A percentile compares a stretch with the other conserved stretches of the same genome.
Evolutionary conservation across 2,329 filamentous ascomycete species (phyloP).

Genomic region (Tolypocladium ophioglossoides): DNA sequence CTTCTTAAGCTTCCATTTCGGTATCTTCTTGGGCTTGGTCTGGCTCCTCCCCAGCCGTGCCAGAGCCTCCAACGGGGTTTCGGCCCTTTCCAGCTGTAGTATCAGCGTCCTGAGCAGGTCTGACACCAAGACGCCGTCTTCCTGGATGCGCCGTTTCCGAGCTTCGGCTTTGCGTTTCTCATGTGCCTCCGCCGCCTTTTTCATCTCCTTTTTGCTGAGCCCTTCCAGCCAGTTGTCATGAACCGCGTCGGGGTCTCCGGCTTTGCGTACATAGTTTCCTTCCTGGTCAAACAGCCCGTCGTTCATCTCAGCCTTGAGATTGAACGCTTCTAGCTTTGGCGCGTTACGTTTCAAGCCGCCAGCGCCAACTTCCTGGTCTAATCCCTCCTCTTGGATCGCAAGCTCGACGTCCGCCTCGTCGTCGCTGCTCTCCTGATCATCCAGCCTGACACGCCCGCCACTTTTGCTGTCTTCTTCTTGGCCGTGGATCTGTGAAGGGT

Average conservation of each 20-base stretch:
- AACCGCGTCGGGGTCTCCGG: slow-evolving; percentile 74
- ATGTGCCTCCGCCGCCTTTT: slow-evolving; percentile 74
- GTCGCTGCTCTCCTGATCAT: slow-evolving; percentile 45
- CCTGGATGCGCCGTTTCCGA: slow-evolving; percentile 57
- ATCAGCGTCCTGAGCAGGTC: slow-evolving; percentile 70
- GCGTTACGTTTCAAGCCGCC: slow-evolving; percentile 89
- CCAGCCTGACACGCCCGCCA: slow-evolving; percentile 59
- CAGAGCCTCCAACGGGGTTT: slow-evolving; percentile 82
- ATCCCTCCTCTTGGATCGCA: slow-evolving; percentile 61
- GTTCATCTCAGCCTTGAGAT: slow-evolving; percentile 81
- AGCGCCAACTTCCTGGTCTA: slow-evolving; percentile 84
- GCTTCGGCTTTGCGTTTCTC: slow-evolving; percentile 74
- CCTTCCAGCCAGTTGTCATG: slow-evolving; percentile 93
- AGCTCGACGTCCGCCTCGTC: slow-evolving; percentile 60
- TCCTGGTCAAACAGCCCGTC: slow-evolving; percentile 86
- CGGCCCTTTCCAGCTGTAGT: slow-evolving; percentile 60
- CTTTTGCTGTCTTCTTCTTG: slow-evolving; percentile 65
- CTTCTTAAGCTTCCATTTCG: slow-evolving; percentile 63
- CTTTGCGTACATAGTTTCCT: slow-evolving; percentile 87
- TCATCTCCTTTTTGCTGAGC: slow-evolving; percentile 88
- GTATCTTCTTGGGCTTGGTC: slow-evolving; percentile 46
- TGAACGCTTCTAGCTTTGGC: slow-evolving; percentile 92
- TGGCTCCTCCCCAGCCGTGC: slow-evolving; percentile 65
- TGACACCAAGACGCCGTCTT: slow-evolving; percentile 63
- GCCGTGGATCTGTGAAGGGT: slow-evolving; percentile 60